Percentiles rank a stretch among this genome's conserved stretches.
These are phyloP conservation scores for Pseudophaeomoniella oleicola DNA, from an alignment of 2,329 filamentous ascomycete genomes.

Conservation along the genomic window DNA sequence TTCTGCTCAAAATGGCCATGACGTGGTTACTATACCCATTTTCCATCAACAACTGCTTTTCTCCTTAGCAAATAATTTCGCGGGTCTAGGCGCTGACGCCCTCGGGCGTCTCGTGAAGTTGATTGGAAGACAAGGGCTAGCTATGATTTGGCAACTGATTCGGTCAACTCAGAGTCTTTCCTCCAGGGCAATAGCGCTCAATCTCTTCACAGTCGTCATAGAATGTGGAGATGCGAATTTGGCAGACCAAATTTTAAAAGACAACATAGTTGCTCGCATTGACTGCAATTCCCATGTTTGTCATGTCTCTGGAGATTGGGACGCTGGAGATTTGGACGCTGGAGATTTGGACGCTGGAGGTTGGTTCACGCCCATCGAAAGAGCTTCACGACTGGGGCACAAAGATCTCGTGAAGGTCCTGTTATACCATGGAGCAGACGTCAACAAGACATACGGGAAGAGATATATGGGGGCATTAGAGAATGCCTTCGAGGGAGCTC, in stretches of 20 bases:
- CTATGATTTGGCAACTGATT: background rate
- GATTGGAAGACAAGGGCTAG: no score
- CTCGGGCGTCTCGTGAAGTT: no score
- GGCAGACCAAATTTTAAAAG: background rate
- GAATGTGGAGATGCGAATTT: background rate
- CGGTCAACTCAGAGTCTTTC: background rate
- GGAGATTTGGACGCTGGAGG: background rate
- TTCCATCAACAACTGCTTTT: background rate
- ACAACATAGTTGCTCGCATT: background rate
- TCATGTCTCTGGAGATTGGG: no score
- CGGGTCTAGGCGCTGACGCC: background rate
- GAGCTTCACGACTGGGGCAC: background rate
- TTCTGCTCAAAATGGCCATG: no score
- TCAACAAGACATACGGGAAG: no score
- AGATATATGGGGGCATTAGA: no score
- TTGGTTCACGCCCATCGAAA: background rate
- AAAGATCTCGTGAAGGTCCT: background rate
- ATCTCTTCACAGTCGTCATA: background rate
- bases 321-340: no score
- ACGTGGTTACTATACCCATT: no score
- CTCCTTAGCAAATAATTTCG: background rate
- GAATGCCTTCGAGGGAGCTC: no score
- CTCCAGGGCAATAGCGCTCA: background rate
- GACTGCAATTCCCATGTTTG: no score
- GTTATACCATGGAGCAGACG: background rate